Evolutionary conservation across 352 stramenopile genomes (phyloP), one percentile per base, ranked within the genome.

Genomic region (Phytophthora europaea): DNA sequence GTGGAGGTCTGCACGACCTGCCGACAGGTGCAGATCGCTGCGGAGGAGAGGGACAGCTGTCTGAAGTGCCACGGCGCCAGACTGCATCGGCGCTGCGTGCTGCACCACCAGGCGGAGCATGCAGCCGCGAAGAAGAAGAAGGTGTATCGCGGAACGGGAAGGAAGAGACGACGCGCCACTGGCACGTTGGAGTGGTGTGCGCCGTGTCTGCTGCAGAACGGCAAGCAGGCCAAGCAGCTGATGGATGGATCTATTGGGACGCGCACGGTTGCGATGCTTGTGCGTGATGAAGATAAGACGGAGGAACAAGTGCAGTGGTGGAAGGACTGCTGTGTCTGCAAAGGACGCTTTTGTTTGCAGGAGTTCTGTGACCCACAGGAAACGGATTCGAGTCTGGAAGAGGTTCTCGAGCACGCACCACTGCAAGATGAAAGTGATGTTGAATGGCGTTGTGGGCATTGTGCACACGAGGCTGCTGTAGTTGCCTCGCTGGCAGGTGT

Each of bases 1-100:
- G 59, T 94, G 56, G 77, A 90, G 34, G 76, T 93, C 16, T 93
- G 87, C 55, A 76, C 67, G 34, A 79, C 73, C 4, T 94, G 87
- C 53, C 75, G 84, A 40, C 84, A 92, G 48, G 75, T 92, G 53
- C 68, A 87, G 50, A 76, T 94, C 56, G 53, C n/a, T 5, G 15
- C 59, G 0, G 65, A 63, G 7, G 82, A 94, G 7, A 65, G 43
- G 34, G 61, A 13, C 15, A 71, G 31, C 0, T 92, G 85, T 51
- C 58, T 38, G 2, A 76, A 72, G 26, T 92, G 87, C 59, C 65
- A 73, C 15, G 36, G 54, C 7, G 5, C 65, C 1, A 33, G 40
- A n/a, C 60, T 82, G 31, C 75, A 91, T 53, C 74, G 72, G 23
- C 68, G 58, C 20, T 89, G 84, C 62, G 74, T 83, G n/a, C 20